phyloP scores from a whole-genome alignment of 2,329 filamentous ascomycete genomes.

The Ophiostoma sp. region DNA sequence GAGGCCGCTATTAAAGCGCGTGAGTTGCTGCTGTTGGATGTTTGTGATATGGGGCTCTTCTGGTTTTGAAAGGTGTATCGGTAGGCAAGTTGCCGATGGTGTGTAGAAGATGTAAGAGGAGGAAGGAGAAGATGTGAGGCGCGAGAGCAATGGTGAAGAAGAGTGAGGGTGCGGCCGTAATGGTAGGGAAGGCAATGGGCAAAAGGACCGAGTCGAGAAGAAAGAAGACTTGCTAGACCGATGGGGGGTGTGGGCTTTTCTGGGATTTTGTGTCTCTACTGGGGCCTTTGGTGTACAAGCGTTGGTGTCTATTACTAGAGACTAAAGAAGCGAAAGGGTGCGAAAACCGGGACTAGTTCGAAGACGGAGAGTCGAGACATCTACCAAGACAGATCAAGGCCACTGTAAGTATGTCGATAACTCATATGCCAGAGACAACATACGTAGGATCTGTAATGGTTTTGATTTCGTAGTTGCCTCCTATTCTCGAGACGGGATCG shows the following conservation, averaged over 20 bases:
- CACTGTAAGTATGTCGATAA: not conserved
- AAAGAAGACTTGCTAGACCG: conserved; percentile 17
- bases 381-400: not conserved
- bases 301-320: conserved; percentile 18
- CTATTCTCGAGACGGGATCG: not conserved
- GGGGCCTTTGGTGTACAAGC: conserved; percentile 17
- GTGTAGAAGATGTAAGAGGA: not conserved
- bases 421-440: not conserved
- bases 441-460: not conserved
- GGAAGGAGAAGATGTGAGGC: not conserved
- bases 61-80: not conserved
- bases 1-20: conserved; percentile 11
- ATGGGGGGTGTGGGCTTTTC: conserved; percentile 17
- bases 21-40: too few relatives aligned
- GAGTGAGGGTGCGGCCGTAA: not conserved
- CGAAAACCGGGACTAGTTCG: conserved; percentile 22
- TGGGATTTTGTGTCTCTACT: conserved; percentile 16
- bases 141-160: not conserved
- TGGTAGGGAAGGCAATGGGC: conserved; percentile 9
- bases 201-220: not conserved
- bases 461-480: not conserved
- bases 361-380: conserved; percentile 14
- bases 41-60: too few relatives aligned
- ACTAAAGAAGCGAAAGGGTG: conserved; percentile 18
- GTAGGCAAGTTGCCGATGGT: not conserved